Conservation (phyloP, 768 basidiomycete genomes). For the Pilatotrama ljubarskyi region DNA sequence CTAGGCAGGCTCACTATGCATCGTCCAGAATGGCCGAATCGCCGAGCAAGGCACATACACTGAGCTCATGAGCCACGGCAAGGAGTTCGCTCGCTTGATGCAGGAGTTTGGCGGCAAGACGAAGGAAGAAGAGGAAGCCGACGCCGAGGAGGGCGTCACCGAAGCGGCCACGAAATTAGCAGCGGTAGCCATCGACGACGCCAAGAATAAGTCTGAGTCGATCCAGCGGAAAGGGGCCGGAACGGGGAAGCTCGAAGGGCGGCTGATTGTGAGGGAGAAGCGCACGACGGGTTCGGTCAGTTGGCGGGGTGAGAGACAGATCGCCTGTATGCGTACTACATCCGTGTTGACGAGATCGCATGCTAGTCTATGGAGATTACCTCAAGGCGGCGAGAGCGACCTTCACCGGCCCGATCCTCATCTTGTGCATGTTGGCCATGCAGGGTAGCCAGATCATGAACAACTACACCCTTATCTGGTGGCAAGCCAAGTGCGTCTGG, state of each 20-base stretch:
- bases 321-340: background rate
- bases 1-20: too few relatives aligned
- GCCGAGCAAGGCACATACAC: slow-evolving; percentile 53
- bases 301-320: slow-evolving; percentile 38
- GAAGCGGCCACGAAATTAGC: slow-evolving; percentile 11
- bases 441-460: slow-evolving; percentile 62
- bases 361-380: slow-evolving; percentile 61
- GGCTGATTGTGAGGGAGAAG: slow-evolving; percentile 64
- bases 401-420: slow-evolving; percentile 50
- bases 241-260: slow-evolving; percentile 64
- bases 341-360: background rate
- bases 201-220: slow-evolving; percentile 40
- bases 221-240: slow-evolving; percentile 43
- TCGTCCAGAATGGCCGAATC: slow-evolving; percentile 38
- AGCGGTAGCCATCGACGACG: slow-evolving; percentile 32
- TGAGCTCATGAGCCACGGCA: slow-evolving; percentile 48
- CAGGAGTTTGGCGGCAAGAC: slow-evolving; percentile 60
- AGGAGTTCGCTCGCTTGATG: slow-evolving; percentile 58
- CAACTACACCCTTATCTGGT: slow-evolving; percentile 70
- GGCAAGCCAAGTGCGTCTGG: slow-evolving; percentile 57
- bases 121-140: slow-evolving; percentile 34
- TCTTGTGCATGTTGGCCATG: slow-evolving; percentile 55
- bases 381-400: slow-evolving; percentile 54
- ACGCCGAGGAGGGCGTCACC: slow-evolving; percentile 31
- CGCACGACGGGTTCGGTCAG: slow-evolving; percentile 66